Base-by-base conservation (phyloP, 2,329 filamentous ascomycete species). In the Pyrenophora tritici-repentis region DNA sequence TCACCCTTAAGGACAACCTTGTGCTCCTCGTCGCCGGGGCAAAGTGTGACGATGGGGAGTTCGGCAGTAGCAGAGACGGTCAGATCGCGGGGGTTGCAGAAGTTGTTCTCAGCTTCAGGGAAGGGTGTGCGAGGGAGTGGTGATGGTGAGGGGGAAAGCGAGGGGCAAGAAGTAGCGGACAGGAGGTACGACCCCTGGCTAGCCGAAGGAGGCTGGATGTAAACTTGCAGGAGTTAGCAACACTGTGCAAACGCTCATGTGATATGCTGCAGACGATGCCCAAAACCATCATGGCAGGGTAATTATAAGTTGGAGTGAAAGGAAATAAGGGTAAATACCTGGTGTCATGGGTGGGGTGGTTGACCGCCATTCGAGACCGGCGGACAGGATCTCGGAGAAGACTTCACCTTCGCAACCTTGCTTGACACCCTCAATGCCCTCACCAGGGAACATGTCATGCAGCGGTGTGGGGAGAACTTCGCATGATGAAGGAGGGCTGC, bases 11-110 rank as follows among this genome's bases (percentile, higher is more conserved):
- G 71, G 58, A 79, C 71, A 64, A 79, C 69, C 73, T 75, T 74
- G 68, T 81, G 80, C 65, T 84, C 82, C 67, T 88, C 85, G 73
- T 88, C 85, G 42, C 80, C 80, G n/a, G 79, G 75, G 73, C 79
- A 83, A 18, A 89, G 76, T 14, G 82, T 82, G 35, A 85, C 79
- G 53, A 82, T 80, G 17, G 87, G 81, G 61, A 90, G 87, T 61
- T 91, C 87, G 47, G 80, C 75, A 46, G 78, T 81, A 22, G 76
- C 76, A 53, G 79, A 78, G 29, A 96, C 90, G 16, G 89, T 96
- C 58, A 97, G 79, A 70, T 96, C 90, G 68, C 92, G 87, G 29
- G 93, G 92, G 71, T 97, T 92, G 75, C 93, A 96, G 73, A 94
- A 95, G 76, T 91, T 87, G 62, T 91, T 82, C 73, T 91, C 87